phyloP scores from a whole-genome alignment of 208 protist genomes.

The Phytomonas sp. region DNA sequence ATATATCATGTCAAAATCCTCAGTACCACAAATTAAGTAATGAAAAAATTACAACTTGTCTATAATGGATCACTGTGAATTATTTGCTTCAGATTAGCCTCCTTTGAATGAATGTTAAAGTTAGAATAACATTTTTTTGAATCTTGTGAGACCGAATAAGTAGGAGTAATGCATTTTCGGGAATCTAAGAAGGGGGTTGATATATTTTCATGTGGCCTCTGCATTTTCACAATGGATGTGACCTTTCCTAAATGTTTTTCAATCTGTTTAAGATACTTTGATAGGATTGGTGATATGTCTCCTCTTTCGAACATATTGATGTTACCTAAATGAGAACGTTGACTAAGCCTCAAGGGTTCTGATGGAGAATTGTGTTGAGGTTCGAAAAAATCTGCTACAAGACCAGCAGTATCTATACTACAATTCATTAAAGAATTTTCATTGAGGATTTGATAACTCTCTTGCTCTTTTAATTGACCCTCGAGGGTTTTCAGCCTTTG shows the following conservation, averaged over 20 bases:
- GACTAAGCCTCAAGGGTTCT: background rate
- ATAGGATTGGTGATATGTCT: constrained; percentile 30
- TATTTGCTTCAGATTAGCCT: background rate
- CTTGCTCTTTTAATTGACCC: constrained; percentile 55
- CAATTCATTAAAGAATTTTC: constrained; percentile 23
- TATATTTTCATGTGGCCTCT: constrained; percentile 8
- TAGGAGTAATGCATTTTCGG: background rate
- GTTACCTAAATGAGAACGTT: background rate
- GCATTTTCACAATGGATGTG: constrained; percentile 52
- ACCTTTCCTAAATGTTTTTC: constrained; percentile 60
- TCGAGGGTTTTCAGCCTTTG: constrained; percentile 53
- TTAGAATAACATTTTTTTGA: background rate
- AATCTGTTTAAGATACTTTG: constrained; percentile 51
- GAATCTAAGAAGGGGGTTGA: background rate
- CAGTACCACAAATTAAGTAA: background rate
- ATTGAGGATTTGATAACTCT: constrained; percentile 17
- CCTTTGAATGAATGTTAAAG: background rate
- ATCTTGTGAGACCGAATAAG: background rate
- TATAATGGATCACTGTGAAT: background rate
- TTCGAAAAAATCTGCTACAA: constrained; percentile 57
- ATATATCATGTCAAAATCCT: background rate
- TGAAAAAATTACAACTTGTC: background rate
- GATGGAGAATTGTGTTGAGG: constrained; percentile 14
- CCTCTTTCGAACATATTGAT: constrained; percentile 12
- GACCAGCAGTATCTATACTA: constrained; percentile 36